A percentile compares a stretch with the other conserved stretches of the same genome.
Evolutionary conservation across 1,139 yeast species (phyloP).

Genomic region (Saccharomycopsis hybrid): DNA sequence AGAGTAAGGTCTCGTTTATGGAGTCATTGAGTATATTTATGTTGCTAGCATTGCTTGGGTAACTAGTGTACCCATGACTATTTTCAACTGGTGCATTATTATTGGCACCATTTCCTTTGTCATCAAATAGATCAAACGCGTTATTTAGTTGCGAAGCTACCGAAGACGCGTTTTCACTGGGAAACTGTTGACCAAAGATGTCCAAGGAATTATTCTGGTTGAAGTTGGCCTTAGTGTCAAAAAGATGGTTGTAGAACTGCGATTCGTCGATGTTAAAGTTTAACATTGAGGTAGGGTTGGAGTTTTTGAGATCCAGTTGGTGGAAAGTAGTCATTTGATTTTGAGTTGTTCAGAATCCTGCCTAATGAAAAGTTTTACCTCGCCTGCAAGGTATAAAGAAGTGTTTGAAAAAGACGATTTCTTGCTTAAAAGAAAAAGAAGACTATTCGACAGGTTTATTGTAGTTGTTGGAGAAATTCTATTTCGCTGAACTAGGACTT

Average conservation of each 20-base stretch:
- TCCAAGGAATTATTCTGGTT: not conserved
- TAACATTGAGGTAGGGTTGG: conserved; percentile 10
- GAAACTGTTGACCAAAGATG: conserved; percentile 1
- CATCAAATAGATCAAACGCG: conserved; percentile 2
- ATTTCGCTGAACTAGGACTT: no score
- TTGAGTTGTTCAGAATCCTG: no score
- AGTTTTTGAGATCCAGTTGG: not conserved
- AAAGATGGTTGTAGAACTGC: conserved; percentile 12
- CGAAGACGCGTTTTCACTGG: not conserved
- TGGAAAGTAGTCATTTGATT: not conserved
- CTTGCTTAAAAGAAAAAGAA: no score
- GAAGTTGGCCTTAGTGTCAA: conserved; percentile 2
- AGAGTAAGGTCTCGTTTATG: conserved; percentile 9
- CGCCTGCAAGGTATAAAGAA: conserved; percentile 20
- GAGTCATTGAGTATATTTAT: not conserved
- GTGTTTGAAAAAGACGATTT: no score
- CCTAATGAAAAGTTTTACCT: conserved; percentile 8
- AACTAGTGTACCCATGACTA: no score
- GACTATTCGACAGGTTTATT: no score
- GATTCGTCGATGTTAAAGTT: conserved; percentile 18
- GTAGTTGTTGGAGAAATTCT: no score
- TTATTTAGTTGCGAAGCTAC: no score
- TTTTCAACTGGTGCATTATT: no score
- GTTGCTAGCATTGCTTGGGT: not conserved
- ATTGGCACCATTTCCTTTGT: not conserved